phyloP scores from a whole-genome alignment of 2,329 filamentous ascomycete genomes.

The Arthrobotrys pseudoclavata region DNA sequence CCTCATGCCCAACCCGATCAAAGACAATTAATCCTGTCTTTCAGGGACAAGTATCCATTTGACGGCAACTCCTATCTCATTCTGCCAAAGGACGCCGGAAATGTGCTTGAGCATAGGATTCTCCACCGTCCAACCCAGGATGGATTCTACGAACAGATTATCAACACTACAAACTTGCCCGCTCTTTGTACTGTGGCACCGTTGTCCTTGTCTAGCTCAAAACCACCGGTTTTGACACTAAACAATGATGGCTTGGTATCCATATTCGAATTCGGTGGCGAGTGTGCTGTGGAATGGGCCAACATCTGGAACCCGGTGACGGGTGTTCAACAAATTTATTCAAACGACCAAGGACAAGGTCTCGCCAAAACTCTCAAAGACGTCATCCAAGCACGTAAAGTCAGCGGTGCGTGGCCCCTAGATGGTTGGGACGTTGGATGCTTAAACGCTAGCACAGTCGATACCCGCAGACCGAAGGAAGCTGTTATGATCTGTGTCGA shows the following conservation, averaged over 20 bases:
- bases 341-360: constrained; percentile 56
- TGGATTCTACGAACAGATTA: constrained; percentile 58
- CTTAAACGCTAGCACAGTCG: constrained; percentile 54
- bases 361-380: constrained; percentile 51
- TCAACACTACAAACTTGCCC: constrained; percentile 55
- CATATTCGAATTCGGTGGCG: constrained; percentile 56
- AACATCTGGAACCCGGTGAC: constrained; percentile 54
- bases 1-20: constrained; percentile 37
- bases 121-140: constrained; percentile 52
- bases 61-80: constrained; percentile 55
- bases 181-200: constrained; percentile 51
- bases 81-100: constrained; percentile 50
- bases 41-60: constrained; percentile 39
- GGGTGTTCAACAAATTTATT: constrained; percentile 40
- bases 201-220: constrained; percentile 44
- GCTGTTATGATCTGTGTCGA: constrained; percentile 59
- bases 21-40: constrained; percentile 44
- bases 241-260: constrained; percentile 54
- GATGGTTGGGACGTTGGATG: constrained; percentile 59
- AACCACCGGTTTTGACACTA: constrained; percentile 50
- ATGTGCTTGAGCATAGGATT: constrained; percentile 45
- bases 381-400: constrained; percentile 53
- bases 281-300: constrained; percentile 56
- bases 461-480: constrained; percentile 56
- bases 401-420: constrained; percentile 51